Evolutionary conservation across 805 yeast genomes (phyloP).

Genomic region (Saccharomycopsis sp.): DNA sequence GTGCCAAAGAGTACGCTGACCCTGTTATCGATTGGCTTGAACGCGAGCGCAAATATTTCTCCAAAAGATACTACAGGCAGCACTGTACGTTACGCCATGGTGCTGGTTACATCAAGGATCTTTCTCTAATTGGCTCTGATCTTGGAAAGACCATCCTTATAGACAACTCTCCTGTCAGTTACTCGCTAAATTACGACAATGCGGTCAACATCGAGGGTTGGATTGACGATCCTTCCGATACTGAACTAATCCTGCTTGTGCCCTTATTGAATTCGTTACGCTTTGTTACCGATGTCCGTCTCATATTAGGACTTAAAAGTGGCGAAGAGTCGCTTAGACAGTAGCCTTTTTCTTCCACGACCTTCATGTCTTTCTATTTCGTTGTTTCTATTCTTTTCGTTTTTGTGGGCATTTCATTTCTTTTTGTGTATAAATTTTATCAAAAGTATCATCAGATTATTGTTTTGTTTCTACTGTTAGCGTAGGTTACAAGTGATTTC

Average conservation of each 20-base stretch:
- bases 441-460: neutral
- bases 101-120: slow-evolving; percentile 80
- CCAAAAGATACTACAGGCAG: slow-evolving; percentile 63
- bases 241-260: slow-evolving; percentile 70
- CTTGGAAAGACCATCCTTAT: slow-evolving; percentile 67
- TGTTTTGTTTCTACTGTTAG: no score
- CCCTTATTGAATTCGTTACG: slow-evolving; percentile 76
- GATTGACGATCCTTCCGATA: slow-evolving; percentile 93
- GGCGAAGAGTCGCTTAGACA: slow-evolving; percentile 60
- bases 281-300: slow-evolving; percentile 78
- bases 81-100: slow-evolving; percentile 75
- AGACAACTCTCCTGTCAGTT: slow-evolving; percentile 92
- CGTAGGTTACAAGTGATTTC: no score
- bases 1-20: slow-evolving; percentile 92
- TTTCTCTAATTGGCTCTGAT: slow-evolving; percentile 38
- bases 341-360: neutral
- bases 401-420: neutral
- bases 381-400: neutral
- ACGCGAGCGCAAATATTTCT: slow-evolving; percentile 47
- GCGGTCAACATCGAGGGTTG: slow-evolving; percentile 95
- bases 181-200: slow-evolving; percentile 74
- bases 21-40: slow-evolving; percentile 94
- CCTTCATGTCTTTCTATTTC: neutral
- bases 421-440: neutral
- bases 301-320: slow-evolving; percentile 61